Base-by-base conservation (phyloP, 2,329 filamentous ascomycete species). In the Xylaria sp. region DNA sequence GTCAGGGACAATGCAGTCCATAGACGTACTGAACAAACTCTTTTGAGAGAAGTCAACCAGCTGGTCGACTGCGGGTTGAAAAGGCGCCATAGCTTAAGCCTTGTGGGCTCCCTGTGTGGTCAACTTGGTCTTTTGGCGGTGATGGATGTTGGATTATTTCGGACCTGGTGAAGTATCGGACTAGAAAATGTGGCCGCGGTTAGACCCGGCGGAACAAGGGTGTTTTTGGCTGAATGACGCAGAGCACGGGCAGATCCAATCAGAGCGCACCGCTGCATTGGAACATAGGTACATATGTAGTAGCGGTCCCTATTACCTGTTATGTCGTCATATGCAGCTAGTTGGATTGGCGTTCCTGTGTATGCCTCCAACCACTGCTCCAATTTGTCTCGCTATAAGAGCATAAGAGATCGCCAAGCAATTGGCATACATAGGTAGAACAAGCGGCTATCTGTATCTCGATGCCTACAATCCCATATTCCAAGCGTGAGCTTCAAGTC, bases 21-120 rank as follows among this genome's bases (percentile, higher is more conserved):
- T 50, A 20, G 58, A 82, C 88, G 68, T 85, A 93, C 91, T 79
- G 68, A 87, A 82, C 64, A 94, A 79, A 79, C 89, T 91, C 79
- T 82, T 84, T 81, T 92, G 88, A 78, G 83, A 82, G 63, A 92
- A 84, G 77, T 93, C 88, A 72, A 93, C 81, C 77, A 88, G 71
- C 69, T 84, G 78, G 68, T 76, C 74, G 54, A 78, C 69, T 39
- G 79, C 71, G 65, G 78, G 74, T 70, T 79, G 71, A 64, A 75
- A 66, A 60, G 75, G 70, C 58, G 77, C 77, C 83, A 85, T 84
- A 71, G 69, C 49, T 57, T 53, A n/a, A 15, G 36, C 11, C 27
- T 68, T 66, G 20, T 66, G 22, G 11, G 47, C 22, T 55, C 29
- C 7, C 25, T 47, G 45, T 47, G 45, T 47, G 25, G 38, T 45